Percentiles rank a stretch among this genome's conserved stretches.
Evolutionary conservation across 2,329 filamentous ascomycete species (phyloP).

Genomic region (Cordyceps militaris): DNA sequence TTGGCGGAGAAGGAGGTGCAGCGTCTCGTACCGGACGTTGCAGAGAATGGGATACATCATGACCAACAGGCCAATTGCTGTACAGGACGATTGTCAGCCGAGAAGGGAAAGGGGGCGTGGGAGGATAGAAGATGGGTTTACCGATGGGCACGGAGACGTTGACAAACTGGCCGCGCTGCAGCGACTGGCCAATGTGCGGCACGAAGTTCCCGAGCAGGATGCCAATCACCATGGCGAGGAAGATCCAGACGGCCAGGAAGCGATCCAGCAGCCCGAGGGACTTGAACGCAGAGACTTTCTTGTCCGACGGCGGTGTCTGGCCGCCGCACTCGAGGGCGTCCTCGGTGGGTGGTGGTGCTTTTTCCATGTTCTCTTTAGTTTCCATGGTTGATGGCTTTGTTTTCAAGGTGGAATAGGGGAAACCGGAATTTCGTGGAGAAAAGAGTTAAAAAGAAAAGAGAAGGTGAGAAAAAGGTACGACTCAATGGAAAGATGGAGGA

Average conservation of each 20-base stretch:
- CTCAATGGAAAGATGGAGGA: too few relatives aligned
- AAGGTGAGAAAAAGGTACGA: too few relatives aligned
- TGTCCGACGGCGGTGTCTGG: neutral
- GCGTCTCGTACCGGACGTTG: constrained; percentile 65
- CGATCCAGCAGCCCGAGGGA: constrained; percentile 48
- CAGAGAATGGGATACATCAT: constrained; percentile 85
- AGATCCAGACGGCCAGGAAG: constrained; percentile 58
- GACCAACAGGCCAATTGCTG: constrained; percentile 64
- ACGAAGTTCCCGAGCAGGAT: constrained; percentile 66
- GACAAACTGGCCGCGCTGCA: constrained; percentile 61
- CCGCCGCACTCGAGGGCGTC: neutral
- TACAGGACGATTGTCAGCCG: neutral
- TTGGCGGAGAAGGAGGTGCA: constrained; percentile 55
- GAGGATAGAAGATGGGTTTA: constrained; percentile 20
- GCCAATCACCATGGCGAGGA: constrained; percentile 66
- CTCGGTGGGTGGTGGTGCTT: neutral
- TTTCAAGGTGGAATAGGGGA: neutral
- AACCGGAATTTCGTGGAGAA: too few relatives aligned
- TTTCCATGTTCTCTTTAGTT: neutral
- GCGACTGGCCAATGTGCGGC: constrained; percentile 44
- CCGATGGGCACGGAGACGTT: constrained; percentile 53
- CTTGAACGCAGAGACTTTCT: constrained; percentile 34
- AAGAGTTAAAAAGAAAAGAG: too few relatives aligned
- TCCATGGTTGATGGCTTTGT: neutral
- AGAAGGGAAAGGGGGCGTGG: neutral